phyloP scores from a whole-genome alignment of 805 yeast species.

The Blastobotrys americana region DNA sequence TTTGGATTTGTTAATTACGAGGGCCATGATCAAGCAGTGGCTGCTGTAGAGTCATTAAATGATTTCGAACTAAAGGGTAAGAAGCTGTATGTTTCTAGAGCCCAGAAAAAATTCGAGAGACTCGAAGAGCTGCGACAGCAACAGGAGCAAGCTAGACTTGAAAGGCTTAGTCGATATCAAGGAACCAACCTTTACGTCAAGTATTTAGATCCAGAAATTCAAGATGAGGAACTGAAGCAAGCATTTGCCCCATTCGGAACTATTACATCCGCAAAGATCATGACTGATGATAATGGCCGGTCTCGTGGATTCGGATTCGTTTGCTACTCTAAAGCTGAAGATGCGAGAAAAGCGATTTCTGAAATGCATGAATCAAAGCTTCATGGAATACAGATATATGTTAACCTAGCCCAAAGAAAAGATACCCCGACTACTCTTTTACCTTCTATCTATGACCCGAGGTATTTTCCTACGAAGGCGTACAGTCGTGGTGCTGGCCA shows the following conservation, averaged over 20 bases:
- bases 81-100: conserved; percentile 36
- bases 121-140: conserved; percentile 19
- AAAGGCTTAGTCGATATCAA: conserved; percentile 39
- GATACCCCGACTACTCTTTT: conserved; percentile 20
- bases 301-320: conserved; percentile 81
- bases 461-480: conserved; percentile 22
- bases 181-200: conserved; percentile 71
- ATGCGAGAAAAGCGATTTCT: conserved; percentile 63
- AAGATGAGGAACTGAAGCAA: conserved; percentile 44
- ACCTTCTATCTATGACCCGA: conserved; percentile 20
- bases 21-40: conserved; percentile 36
- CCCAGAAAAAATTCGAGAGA: conserved; percentile 37
- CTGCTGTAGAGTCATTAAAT: conserved; percentile 46
- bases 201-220: conserved; percentile 48
- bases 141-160: conserved; percentile 9
- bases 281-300: conserved; percentile 41
- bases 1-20: conserved; percentile 47
- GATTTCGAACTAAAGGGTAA: conserved; percentile 36
- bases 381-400: conserved; percentile 47
- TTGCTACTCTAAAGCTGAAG: conserved; percentile 56
- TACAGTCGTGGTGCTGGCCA: conserved; percentile 8
- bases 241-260: conserved; percentile 44
- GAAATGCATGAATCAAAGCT: conserved; percentile 52
- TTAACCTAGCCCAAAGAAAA: conserved; percentile 72
- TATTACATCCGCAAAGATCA: conserved; percentile 48